phyloP scores from a whole-genome alignment of 768 basidiomycete species.

The Dictyophora rubrovolvata region DNA sequence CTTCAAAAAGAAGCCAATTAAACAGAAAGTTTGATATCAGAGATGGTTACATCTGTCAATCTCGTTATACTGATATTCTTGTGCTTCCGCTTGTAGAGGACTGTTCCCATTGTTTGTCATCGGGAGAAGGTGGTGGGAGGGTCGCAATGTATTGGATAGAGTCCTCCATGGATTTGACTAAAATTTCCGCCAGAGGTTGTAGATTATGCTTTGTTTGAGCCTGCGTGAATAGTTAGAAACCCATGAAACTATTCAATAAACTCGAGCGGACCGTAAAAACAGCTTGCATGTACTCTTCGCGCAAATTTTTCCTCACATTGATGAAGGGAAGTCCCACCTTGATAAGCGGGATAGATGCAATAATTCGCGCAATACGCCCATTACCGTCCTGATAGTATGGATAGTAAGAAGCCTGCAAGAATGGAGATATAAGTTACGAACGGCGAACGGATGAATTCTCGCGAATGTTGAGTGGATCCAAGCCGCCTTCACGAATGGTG shows the following conservation, averaged over 20 bases:
- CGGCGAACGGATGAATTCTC: too few species aligned
- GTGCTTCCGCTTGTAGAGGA: too few species aligned
- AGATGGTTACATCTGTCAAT: too few species aligned
- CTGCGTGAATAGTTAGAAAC: not conserved
- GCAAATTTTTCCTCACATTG: not conserved
- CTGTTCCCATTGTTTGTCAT: not conserved
- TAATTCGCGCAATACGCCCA: not conserved
- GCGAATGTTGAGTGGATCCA: too few species aligned
- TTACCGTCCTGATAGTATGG: too few species aligned
- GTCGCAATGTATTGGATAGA: not conserved
- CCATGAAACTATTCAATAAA: not conserved
- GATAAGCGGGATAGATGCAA: not conserved
- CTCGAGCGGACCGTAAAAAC: not conserved
- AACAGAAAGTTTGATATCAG: too few species aligned
- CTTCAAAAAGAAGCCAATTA: too few species aligned
- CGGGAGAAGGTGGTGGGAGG: not conserved
- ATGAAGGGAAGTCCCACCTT: not conserved
- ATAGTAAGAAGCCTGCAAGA: too few species aligned
- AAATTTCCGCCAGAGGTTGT: not conserved
- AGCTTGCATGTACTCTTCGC: not conserved
- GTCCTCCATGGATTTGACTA: not conserved
- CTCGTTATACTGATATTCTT: too few species aligned
- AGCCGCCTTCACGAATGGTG: too few species aligned
- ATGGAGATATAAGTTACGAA: too few species aligned
- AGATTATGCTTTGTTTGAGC: not conserved